Evolutionary conservation across 768 basidiomycete species (phyloP), one percentile per base, ranked within the genome.

Genomic region (Auricularia auricula-judae): DNA sequence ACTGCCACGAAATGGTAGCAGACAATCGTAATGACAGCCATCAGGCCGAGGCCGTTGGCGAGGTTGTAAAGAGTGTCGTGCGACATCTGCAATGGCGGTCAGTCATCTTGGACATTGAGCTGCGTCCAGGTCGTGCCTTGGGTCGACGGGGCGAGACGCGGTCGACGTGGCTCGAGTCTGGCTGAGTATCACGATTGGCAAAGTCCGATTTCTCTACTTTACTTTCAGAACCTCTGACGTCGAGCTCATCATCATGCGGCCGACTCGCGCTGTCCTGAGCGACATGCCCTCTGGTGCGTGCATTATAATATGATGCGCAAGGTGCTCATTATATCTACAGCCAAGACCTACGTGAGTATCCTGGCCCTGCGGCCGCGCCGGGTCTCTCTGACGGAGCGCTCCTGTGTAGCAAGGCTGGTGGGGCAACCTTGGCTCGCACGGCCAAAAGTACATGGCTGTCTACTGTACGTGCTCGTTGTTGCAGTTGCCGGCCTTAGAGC

Each of bases 1-100:
- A 96, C 91, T 39, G 91, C 87, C 62, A 98, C 78, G 70, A 96
- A 84, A 77, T 98, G 95, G 75, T 95, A 97, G 59, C 85, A 83
- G 63, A 98, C 87, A 64, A 94, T 88, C 4, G 89, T 86, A 68
- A 92, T 70, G 87, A 98, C 93, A 35, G 95, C 90, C 62, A 91
- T 78, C 43, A 86, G 79, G 43, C 94, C 94, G 18, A 95, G 85
- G 35, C 84, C 78, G 75, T 93, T 94, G 65, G 92, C 88, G 63
- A 96, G 81, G 63, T 82, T 81, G 75, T 91, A 90, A 42, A 96
- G 81, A 4, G 91, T 91, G 66, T 83, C 77, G 75, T 93, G 86
- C 63, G 82, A 84, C 42, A 96, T 94, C 91, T 94, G 54, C 23
- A 34, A 29, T 59, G 21, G 8, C 18, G 10, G 56, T 59, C 43